A percentile compares a stretch with the other conserved stretches of the same genome.
These are phyloP conservation scores for Trypanosoma boissoni DNA, from an alignment of 208 protist genomes.

Conservation along the genomic window DNA sequence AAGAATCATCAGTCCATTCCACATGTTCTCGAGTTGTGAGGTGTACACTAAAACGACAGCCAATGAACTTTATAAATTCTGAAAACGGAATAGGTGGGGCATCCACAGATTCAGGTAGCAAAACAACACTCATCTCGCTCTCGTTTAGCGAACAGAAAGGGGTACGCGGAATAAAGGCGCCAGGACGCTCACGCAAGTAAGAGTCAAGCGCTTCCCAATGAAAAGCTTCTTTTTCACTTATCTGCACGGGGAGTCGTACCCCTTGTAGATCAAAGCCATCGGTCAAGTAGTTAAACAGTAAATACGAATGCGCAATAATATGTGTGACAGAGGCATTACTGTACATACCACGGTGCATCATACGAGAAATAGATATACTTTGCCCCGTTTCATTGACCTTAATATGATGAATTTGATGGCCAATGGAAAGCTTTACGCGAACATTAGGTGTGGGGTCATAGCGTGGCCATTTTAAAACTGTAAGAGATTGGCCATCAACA, in stretches of 20 bases:
- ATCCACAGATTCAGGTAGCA: constrained; percentile 57
- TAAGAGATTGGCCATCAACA: constrained; percentile 35
- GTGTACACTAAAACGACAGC: constrained; percentile 56
- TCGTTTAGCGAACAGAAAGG: constrained; percentile 36
- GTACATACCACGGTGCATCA: constrained; percentile 84
- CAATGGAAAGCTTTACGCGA: constrained; percentile 72
- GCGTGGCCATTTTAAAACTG: constrained; percentile 32
- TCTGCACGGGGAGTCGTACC: constrained; percentile 61
- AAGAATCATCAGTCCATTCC: constrained; percentile 37
- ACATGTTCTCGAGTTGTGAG: constrained; percentile 41
- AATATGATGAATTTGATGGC: constrained; percentile 81
- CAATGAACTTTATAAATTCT: constrained; percentile 69
- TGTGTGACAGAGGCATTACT: constrained; percentile 67
- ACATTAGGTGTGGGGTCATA: constrained; percentile 55
- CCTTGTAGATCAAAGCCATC: constrained; percentile 44
- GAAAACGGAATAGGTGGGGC: constrained; percentile 44
- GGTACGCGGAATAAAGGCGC: constrained; percentile 41
- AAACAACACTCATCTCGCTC: constrained; percentile 57
- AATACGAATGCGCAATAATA: constrained; percentile 64
- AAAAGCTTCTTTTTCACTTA: constrained; percentile 60
- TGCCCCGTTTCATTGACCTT: constrained; percentile 73
- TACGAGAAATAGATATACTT: constrained; percentile 66
- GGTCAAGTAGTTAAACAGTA: constrained; percentile 77
- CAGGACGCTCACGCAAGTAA: constrained; percentile 52
- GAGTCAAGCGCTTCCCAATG: constrained; percentile 73